Evolutionary conservation across 2,329 filamentous ascomycete genomes (phyloP), one percentile per base, ranked within the genome.

Genomic region (Waltergamsia citrina): DNA sequence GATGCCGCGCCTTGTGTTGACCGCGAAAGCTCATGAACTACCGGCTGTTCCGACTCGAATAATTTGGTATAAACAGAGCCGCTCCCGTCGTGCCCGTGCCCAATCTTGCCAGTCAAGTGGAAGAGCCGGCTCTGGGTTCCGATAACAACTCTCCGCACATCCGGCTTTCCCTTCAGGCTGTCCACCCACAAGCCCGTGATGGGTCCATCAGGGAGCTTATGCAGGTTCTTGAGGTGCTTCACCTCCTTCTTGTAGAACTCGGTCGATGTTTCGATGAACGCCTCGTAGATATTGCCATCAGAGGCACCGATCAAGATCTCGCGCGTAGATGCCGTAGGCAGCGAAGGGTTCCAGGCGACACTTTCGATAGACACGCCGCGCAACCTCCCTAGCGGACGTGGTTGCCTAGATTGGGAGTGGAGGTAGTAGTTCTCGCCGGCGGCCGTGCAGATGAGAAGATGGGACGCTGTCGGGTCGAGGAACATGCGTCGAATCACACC

Each of bases 401-500:
- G 87, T 43, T 88, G 82, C 45, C 86, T 82, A 22, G 88, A 92
- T 54, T 96, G 90, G 9, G 87, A 90, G 56, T 98, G 92, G 8
- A 98, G 81, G 59, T 98, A 98, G 65, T 88, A 98, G 62, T 94
- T 96, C 59, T 98, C 92, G 53, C 87, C 87, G 26, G 87, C 74
- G 5, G 86, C 82, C 4, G 92, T 98, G 53, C 83, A 87, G 45
- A 98, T 78, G 43, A 98, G 75, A 19, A 98, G 69, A 62, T 98
- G 92, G 6, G 87, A 95, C 19, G 92, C 92, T 9, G 90, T 94
- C 19, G 92, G 90, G 52, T 98, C 92, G 51, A 98, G 82, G 63
- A 98, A 98, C 74, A 98, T 86, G 64, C 84, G 85, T 46, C 84
- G 81, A 51, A 98, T 96, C 34, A 94, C 74, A 45, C 92, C 92